phyloP scores from a whole-genome alignment of 202 grass and related monocot genomes.

The Miscanthus sacchariflorus region DNA sequence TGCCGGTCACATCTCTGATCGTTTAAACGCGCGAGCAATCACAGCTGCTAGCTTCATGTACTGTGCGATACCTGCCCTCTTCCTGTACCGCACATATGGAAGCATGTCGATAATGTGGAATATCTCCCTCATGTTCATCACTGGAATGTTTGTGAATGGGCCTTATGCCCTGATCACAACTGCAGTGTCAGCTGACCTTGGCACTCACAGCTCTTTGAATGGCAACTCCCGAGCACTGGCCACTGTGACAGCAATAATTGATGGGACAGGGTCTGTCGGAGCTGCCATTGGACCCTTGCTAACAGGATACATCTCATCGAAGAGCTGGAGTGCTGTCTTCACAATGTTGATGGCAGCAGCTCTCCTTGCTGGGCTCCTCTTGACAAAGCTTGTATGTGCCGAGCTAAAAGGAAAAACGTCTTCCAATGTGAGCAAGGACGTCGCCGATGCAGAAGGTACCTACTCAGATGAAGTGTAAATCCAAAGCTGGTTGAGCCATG shows the following conservation, averaged over 20 bases:
- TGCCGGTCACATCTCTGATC: conserved; percentile 72
- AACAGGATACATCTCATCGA: conserved; percentile 81
- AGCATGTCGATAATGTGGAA: conserved; percentile 60
- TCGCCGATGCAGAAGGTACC: background rate
- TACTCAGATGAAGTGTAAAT: conserved; percentile 55
- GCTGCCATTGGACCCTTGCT: conserved; percentile 80
- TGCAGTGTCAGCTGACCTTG: conserved; percentile 75
- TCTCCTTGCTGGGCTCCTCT: conserved; percentile 79
- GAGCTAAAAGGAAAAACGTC: conserved; percentile 61
- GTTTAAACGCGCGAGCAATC: conserved; percentile 63
- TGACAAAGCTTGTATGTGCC: conserved; percentile 65
- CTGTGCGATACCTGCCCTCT: conserved; percentile 64
- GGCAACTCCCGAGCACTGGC: conserved; percentile 75
- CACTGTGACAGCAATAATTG: conserved; percentile 91
- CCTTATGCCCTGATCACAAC: conserved; percentile 75
- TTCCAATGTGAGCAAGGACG: conserved; percentile 38
- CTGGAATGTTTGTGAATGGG: conserved; percentile 70
- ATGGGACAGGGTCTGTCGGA: conserved; percentile 79
- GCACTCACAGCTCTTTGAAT: conserved; percentile 64
- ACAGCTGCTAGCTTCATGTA: conserved; percentile 83
- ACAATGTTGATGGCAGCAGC: conserved; percentile 83
- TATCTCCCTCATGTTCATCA: conserved; percentile 68
- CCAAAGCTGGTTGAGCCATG: background rate
- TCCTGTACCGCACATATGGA: conserved; percentile 69
- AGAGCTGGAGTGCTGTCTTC: conserved; percentile 86